Base-by-base conservation (phyloP, 768 basidiomycete species). In the Mycena albidolilacea region DNA sequence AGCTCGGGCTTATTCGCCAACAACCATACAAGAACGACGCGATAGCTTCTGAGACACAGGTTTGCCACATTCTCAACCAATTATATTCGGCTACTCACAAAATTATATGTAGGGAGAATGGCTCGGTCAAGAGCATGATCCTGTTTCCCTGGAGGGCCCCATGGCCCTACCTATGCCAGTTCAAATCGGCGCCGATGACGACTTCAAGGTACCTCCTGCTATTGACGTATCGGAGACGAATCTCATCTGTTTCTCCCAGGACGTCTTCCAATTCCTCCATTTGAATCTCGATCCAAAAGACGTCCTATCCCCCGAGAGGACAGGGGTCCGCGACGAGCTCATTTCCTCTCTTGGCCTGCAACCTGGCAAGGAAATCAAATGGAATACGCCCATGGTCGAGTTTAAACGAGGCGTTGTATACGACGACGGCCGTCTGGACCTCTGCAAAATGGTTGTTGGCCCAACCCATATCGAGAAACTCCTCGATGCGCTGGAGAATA, bases 381-480 rank as follows among this genome's bases (percentile, higher is more conserved):
- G 67, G 67, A 64, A 62, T 10, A 75, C 69, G 12, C 72, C 73
- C 21, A 71, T 74, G 73, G 63, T 76, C 43, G 75, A 76, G 64
- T 76, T 76, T 70, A 71, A 74, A 38, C 69, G 70, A 4, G 75
- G 75, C 38, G 70, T 75, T 30, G 66, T 76, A n/a, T 76, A 76
- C 63, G 67, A 71, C 5, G 75, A 76, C 23, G 69, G 73, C 3
- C 69, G 75, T 5, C 57, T 76, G 0, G 75, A 76, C n/a, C 69
- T 76, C 57, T 76, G 75, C 70, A 76, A 76, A 54, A 75, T 72
- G 73, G 73, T 76, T 5, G 66, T 76, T 14, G 75, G 75, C 6
- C 75, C 75, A 30, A 66, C 73, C 0, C 75, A 76, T 46, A 71
- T 76, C 64, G 73, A 72, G 39, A 70, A 64, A 15, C 73, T 76